Base-by-base conservation (phyloP, 2,329 filamentous ascomycete genomes). In the Phyllosticta citribraziliensis region DNA sequence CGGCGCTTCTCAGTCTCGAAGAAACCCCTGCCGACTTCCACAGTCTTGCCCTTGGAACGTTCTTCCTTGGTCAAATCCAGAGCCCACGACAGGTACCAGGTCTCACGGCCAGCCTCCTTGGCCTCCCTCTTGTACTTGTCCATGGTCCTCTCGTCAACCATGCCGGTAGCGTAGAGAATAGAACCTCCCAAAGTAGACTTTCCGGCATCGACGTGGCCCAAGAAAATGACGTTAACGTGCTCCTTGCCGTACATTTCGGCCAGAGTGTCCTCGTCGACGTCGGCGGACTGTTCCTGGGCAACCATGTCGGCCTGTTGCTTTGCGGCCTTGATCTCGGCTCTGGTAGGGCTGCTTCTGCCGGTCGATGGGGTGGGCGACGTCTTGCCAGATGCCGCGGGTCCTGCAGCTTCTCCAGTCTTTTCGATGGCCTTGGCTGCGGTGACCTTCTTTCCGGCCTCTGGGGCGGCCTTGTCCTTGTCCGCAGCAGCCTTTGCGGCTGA, bases 61-160 rank as follows among this genome's bases (percentile, higher is more conserved):
- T 99, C 94, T 75, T 99, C 95, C 76, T 93, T 96, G 67, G 91
- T 99, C 74, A 97, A 75, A 82, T 99, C 94, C 69, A 99, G 84
- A 64, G 92, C 95, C 94, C 95, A 99, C 52, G 94, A 99, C 22
- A 99, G 83, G 75, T 97, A 99, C 94, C 94, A 99, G 3, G 93
- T 96, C 79, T 97, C 94, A 79, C 92, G 89, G 58, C 94, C 94
- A 66, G 94, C 83, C 11, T 97, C 94, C 80, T 96, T 97, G 57
- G 94, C 93, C 70, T 99, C 95, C 68, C 85, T 86, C 83, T 93
- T 96, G 81, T 96, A 96, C 78, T 99, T 99, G 59, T 99, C 94
- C 82, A 99, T 85, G 40, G 94, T 99, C 73, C 94, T 86, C 77
- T 99, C 91, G 71, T 99, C 95, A n/a, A 99, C 94, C 94, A 97